Evolutionary conservation across 345 rosid genomes (phyloP).

Genomic region (Schrenkiella parvula): DNA sequence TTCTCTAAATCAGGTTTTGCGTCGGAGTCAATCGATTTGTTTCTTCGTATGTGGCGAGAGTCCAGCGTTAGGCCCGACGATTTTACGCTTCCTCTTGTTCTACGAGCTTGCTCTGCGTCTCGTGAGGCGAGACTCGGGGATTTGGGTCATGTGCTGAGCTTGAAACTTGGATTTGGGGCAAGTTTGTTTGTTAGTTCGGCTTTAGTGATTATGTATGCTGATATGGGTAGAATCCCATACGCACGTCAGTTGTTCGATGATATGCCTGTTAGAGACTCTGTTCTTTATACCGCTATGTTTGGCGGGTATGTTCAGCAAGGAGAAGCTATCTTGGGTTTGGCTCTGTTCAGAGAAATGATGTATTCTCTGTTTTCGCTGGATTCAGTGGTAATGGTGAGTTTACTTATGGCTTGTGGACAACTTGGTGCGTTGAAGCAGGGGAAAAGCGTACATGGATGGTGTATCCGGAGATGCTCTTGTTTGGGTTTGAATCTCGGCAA

Average conservation of each 20-base stretch:
- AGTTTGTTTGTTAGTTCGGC: constrained; percentile 56
- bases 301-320: constrained; percentile 62
- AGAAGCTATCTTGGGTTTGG: constrained; percentile 43
- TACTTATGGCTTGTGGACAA: constrained; percentile 49
- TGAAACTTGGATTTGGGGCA: constrained; percentile 40
- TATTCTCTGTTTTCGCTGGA: constrained; percentile 37
- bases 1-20: constrained; percentile 48
- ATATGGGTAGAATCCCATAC: constrained; percentile 22
- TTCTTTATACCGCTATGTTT: constrained; percentile 58
- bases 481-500: constrained; percentile 55
- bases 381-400: constrained; percentile 64
- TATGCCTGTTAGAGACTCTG: constrained; percentile 48
- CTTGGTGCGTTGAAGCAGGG: constrained; percentile 53
- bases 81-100: constrained; percentile 59
- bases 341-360: constrained; percentile 44
- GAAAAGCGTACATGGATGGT: constrained; percentile 63
- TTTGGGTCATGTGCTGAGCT: constrained; percentile 44
- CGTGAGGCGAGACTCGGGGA: constrained; percentile 25
- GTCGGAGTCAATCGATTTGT: constrained; percentile 36
- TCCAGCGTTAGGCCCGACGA: constrained; percentile 42
- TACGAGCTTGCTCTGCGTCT: constrained; percentile 47
- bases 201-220: constrained; percentile 43
- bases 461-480: constrained; percentile 40
- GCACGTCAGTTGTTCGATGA: constrained; percentile 54
- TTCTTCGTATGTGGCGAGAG: constrained; percentile 47